Evolutionary conservation across 1,284 basidiomycete species (phyloP), one percentile per base, ranked within the genome.

Genomic region (Trichosporon ovoides): DNA sequence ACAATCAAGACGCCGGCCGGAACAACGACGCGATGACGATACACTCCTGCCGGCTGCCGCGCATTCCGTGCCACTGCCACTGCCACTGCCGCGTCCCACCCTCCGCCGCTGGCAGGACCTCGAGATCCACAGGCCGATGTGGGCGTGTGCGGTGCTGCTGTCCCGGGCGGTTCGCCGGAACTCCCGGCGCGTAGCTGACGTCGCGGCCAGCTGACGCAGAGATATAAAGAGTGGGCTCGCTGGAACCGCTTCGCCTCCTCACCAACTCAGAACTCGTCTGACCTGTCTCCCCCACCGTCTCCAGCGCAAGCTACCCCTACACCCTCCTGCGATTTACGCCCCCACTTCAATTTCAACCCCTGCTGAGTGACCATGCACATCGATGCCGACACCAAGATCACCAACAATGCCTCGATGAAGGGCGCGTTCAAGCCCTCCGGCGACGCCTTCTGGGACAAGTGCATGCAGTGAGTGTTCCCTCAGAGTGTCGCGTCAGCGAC

Each of bases 301-400:
- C 43, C 43, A 48, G 43, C 43, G 43, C 43, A 48, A 48, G 43
- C 43, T 48, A 48, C 43, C 43, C 43, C 43, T 48, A 24, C 18
- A 7, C 43, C 24, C 20, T 4, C 22, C 14, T 6, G 22, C 43
- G 22, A 24, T 24, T 14, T 48, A 13, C 37, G 13, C 24, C 22
- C 43, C 24, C 24, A 48, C 43, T 31, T 28, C 43, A 31, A 48
- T 22, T 31, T 31, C 11, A 48, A 28, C 43, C 43, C 43, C 43
- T 22, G 28, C 43, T 48, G 43, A 48, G 43, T 48, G 43, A 48
- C 43, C 43, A 48, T 48, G 43, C 24, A 28, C 43, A 22, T 48
- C 24, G 28, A 48, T 48, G 43, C 43, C 43, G 43, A 48, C 43
- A n/a, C 43, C 43, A 48, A 48, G 43, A 28, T 28, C 24, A 48